Evolutionary conservation across 2,329 filamentous ascomycete genomes (phyloP).

Genomic region (Fusarium buxicola): DNA sequence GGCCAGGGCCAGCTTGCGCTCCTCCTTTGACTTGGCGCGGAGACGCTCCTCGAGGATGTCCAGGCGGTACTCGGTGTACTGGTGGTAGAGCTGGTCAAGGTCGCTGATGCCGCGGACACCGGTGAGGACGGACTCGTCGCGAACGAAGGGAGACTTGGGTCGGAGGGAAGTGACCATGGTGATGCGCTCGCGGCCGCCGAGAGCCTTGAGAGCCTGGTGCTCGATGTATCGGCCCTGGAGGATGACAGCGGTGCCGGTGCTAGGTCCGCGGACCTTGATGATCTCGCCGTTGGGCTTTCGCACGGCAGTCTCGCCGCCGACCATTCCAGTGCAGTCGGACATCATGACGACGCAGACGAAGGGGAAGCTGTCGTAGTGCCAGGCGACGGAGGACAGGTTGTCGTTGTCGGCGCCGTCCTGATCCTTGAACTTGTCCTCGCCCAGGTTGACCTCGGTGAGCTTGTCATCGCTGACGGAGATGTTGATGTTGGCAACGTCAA

Average conservation of each 20-base stretch:
- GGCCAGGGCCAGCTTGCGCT: constrained; percentile 1
- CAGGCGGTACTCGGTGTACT: constrained; percentile 13
- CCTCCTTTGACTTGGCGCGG: constrained; percentile 1
- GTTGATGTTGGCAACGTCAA: constrained; percentile 70
- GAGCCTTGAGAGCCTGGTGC: constrained; percentile 56
- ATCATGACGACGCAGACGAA: constrained; percentile 66
- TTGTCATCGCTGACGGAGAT: constrained; percentile 51
- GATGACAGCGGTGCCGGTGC: constrained; percentile 55
- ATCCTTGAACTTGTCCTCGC: constrained; percentile 29
- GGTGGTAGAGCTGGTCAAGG: constrained; percentile 6
- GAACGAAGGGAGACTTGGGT: constrained; percentile 52
- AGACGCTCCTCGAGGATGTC: constrained; percentile 15
- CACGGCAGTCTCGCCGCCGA: constrained; percentile 53
- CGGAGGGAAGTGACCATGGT: constrained; percentile 61
- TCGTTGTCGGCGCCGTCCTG: constrained; percentile 28
- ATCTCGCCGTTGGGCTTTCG: constrained; percentile 41
- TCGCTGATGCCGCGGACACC: constrained; percentile 10
- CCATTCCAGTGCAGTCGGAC: constrained; percentile 59
- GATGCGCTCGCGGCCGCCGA: constrained; percentile 57
- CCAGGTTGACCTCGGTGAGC: constrained; percentile 36
- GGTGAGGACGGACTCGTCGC: constrained; percentile 49
- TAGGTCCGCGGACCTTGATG: constrained; percentile 43
- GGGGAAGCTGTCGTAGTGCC: constrained; percentile 64
- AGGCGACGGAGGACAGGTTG: constrained; percentile 47
- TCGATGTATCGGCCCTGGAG: constrained; percentile 60